Base-by-base conservation (phyloP, 148 eudicot species). In the Chenopodium berlandieri region DNA sequence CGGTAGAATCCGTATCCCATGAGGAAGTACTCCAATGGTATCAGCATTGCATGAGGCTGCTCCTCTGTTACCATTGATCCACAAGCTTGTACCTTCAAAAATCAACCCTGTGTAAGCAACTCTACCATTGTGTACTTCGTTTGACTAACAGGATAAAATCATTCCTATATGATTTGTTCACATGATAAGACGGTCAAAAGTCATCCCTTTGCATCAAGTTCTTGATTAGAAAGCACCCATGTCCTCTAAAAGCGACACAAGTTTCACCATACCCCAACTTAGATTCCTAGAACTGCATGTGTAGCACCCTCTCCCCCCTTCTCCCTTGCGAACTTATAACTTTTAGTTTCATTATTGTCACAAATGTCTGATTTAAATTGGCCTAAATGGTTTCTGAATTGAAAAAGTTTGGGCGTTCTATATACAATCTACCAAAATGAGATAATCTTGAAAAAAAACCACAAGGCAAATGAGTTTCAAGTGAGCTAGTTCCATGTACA, bases 31-130 rank as follows among this genome's bases (percentile, higher is more conserved):
- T 94, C 97, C 90, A 94, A 76, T 0, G 99, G 98, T 78, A 94
- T 88, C 70, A 97, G 73, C 96, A 97, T 97, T 62, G 98, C 99
- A 75, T 91, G 97, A 2, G 99, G 98, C 79, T 97, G 98, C 90
- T 97, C 99, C 76, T 97, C 95, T 50, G 98, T 97, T 76, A 97
- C 98, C 95, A 97, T 87, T 77, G 99, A 97, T 81, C 99, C 98
- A 77, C 99, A 97, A 68, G 86, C 84, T 79, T 91, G 98, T 32
- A 97, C 99, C 99, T 97, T 85, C 76, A 79, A 27, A 9, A 3
- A 64, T 58, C 46, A 54, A 54, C 50, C 31, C 31, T 52, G 17
- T 34, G 34, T 69, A 20, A 79, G 46, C 34, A 52, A 54, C 50
- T 34, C 23, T 34, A 17, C 48, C 12, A 7, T 40, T 37, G 23